A percentile compares a stretch with the other conserved stretches of the same genome.
These are phyloP conservation scores for Russula vinacea DNA, from an alignment of 768 basidiomycete species.

Conservation along the genomic window DNA sequence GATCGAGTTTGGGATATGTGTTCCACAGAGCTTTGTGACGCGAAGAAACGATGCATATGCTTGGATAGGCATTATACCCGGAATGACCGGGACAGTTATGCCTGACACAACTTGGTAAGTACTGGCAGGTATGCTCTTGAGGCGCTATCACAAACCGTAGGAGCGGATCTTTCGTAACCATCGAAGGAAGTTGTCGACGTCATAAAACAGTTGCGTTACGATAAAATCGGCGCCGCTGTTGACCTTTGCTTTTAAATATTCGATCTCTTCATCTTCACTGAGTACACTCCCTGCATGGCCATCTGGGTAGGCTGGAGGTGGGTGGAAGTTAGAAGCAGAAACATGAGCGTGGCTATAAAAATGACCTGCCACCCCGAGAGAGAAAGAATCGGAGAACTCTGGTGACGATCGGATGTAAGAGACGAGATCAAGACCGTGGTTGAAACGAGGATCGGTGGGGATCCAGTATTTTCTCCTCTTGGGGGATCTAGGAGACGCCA, in stretches of 20 bases:
- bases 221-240: slow-evolving; percentile 96
- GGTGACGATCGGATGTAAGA: slow-evolving; percentile 75
- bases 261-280: slow-evolving; percentile 61
- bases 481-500: slow-evolving; percentile 67
- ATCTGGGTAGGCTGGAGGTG: slow-evolving; percentile 76
- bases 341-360: slow-evolving; percentile 3
- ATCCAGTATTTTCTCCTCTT: slow-evolving; percentile 89
- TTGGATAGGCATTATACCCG: slow-evolving; percentile 97
- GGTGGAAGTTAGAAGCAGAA: slow-evolving; percentile 14
- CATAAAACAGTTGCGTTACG: slow-evolving; percentile 95
- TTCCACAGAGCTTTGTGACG: slow-evolving; percentile 84
- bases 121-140: not conserved
- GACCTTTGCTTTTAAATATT: slow-evolving; percentile 78
- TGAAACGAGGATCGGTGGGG: slow-evolving; percentile 77
- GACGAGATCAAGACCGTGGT: slow-evolving; percentile 86
- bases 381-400: slow-evolving; percentile 81
- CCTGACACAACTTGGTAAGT: slow-evolving; percentile 46
- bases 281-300: slow-evolving; percentile 65
- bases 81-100: slow-evolving; percentile 85
- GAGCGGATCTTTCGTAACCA: slow-evolving; percentile 75
- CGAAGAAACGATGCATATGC: slow-evolving; percentile 92
- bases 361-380: slow-evolving; percentile 90
- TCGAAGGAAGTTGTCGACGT: slow-evolving; percentile 76
- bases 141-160: slow-evolving; percentile 49
- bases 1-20: slow-evolving; percentile 66